These are phyloP conservation scores for Ophiostoma himal-ulmi DNA, from an alignment of 2,329 filamentous ascomycete genomes.

Conservation along the genomic window DNA sequence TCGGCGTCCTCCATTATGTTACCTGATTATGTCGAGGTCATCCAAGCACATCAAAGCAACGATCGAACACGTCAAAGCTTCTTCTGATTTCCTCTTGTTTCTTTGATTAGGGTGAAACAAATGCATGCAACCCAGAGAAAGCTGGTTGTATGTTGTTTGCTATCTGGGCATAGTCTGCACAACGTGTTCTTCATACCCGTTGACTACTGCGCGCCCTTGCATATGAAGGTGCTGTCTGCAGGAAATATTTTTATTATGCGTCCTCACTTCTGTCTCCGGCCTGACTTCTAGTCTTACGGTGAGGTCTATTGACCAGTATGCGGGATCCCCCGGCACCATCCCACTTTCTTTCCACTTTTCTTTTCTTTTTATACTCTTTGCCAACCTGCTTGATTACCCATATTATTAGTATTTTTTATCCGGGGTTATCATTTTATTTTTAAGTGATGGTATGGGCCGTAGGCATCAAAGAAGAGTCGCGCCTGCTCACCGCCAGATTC, in stretches of 20 bases:
- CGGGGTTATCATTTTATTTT: not conserved
- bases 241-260: not conserved
- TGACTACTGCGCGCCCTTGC: not conserved
- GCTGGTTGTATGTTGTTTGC: not conserved
- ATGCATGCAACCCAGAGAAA: not conserved
- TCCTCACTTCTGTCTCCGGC: not conserved
- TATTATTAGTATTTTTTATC: not conserved
- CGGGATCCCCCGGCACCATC: not conserved
- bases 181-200: not conserved
- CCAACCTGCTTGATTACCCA: not conserved
- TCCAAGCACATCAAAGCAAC: not conserved
- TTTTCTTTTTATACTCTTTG: not conserved
- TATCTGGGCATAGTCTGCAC: not conserved
- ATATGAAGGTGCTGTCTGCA: not conserved
- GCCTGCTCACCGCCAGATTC: constrained; percentile 1
- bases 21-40: not conserved
- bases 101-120: not conserved
- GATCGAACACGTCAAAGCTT: not conserved
- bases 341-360: not conserved
- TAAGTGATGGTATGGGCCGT: too few relatives aligned
- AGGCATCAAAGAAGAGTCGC: not conserved
- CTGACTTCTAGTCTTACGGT: not conserved
- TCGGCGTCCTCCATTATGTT: not conserved
- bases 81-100: not conserved
- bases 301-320: not conserved